phyloP scores from a whole-genome alignment of 2,329 filamentous ascomycete genomes.

The Paraphoma chrysanthemicola region DNA sequence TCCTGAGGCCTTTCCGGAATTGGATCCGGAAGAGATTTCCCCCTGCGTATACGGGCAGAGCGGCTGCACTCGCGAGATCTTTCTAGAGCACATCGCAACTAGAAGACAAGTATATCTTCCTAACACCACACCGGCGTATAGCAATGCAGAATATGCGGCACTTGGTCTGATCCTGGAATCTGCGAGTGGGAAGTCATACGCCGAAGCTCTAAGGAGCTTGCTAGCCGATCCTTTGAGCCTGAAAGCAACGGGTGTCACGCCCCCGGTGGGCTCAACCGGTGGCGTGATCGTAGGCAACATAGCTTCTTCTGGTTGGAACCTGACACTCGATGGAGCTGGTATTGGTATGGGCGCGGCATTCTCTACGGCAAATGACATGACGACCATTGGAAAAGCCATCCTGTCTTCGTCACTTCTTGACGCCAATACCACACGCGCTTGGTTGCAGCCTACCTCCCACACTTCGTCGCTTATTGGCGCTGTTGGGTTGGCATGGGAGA shows the following conservation, averaged over 20 bases:
- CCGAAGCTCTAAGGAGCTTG: constrained; percentile 47
- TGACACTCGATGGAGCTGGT: constrained; percentile 3
- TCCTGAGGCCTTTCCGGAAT: constrained; percentile 8
- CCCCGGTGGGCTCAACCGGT: constrained; percentile 7
- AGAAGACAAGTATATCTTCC: constrained; percentile 51
- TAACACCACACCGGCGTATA: constrained; percentile 57
- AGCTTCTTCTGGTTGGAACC: constrained; percentile 4
- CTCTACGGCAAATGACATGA: constrained; percentile 45
- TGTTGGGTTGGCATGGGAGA: constrained; percentile 50
- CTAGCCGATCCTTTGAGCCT: constrained; percentile 56
- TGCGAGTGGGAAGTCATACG: constrained; percentile 51
- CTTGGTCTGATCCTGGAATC: constrained; percentile 57
- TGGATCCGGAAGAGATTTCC: constrained; percentile 8
- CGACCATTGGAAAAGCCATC: constrained; percentile 49
- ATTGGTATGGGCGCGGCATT: constrained; percentile 41
- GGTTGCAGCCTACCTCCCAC: constrained; percentile 52
- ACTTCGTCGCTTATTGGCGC: constrained; percentile 44
- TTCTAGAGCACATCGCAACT: constrained; percentile 5
- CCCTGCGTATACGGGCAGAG: constrained; percentile 3
- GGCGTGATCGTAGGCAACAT: constrained; percentile 15
- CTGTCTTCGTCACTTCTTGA: constrained; percentile 47
- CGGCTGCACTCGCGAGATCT: constrained; percentile 8
- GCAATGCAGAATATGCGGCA: constrained; percentile 56
- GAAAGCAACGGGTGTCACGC: constrained; percentile 48
- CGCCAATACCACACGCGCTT: constrained; percentile 44